Conservation (phyloP, 768 basidiomycete species). For the Leucocoprinus birnbaumii region DNA sequence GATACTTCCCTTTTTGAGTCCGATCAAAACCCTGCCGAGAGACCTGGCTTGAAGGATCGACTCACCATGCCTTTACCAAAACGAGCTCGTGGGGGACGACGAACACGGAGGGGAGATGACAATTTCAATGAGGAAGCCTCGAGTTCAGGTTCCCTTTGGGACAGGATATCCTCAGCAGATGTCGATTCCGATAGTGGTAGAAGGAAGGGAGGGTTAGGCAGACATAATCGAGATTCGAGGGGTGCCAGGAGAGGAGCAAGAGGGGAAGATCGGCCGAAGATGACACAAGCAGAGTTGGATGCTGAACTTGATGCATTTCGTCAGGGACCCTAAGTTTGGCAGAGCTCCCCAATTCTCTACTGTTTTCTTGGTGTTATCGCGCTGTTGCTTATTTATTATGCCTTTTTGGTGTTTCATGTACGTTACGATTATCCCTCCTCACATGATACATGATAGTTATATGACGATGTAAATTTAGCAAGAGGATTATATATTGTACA, state of each 20-base stretch:
- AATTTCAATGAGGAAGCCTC: background rate
- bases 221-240: conserved; percentile 18
- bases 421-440: too few species aligned
- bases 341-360: too few species aligned
- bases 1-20: background rate
- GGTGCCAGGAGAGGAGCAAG: conserved; percentile 24
- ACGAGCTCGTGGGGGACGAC: conserved; percentile 27
- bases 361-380: too few species aligned
- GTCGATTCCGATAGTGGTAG: conserved; percentile 12
- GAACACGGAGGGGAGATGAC: conserved; percentile 15
- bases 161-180: conserved; percentile 5
- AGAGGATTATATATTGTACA: conserved; percentile 51
- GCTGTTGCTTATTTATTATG: too few species aligned
- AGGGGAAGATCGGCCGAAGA: conserved; percentile 39
- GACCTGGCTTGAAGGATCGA: conserved; percentile 22
- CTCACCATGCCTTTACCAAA: conserved; percentile 44
- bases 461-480: too few species aligned
- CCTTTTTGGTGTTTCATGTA: too few species aligned
- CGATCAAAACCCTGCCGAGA: conserved; percentile 5
- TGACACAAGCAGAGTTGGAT: conserved; percentile 76
- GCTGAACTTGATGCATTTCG: conserved; percentile 81
- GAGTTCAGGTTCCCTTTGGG: conserved; percentile 7
- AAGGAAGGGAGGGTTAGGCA: conserved; percentile 19
- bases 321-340: background rate
- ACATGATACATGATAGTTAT: too few species aligned